phyloP scores from a whole-genome alignment of 345 rosid species.

The Balakata baccata region DNA sequence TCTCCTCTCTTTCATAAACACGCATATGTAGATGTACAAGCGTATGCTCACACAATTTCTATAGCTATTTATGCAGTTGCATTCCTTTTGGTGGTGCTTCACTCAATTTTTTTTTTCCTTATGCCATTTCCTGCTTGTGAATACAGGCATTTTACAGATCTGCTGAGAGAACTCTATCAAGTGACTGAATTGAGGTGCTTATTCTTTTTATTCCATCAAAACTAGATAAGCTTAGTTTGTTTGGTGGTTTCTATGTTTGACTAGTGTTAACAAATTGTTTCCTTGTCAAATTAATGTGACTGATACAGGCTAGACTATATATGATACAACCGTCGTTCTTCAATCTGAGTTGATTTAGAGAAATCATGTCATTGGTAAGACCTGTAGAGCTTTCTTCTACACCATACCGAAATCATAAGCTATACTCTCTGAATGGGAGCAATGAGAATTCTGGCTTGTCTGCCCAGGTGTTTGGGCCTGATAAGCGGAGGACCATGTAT shows the following conservation, averaged over 20 bases:
- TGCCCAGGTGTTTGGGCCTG: slow-evolving; percentile 43
- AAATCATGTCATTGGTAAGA: slow-evolving; percentile 63
- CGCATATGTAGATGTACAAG: not conserved
- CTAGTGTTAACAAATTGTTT: not conserved
- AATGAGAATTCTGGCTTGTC: slow-evolving; percentile 41
- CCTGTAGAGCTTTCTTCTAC: slow-evolving; percentile 55
- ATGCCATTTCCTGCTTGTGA: not conserved
- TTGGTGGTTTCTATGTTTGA: slow-evolving; percentile 2
- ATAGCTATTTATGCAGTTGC: not conserved
- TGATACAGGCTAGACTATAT: slow-evolving; percentile 27
- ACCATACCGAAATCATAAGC: slow-evolving; percentile 51
- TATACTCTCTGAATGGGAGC: slow-evolving; percentile 51
- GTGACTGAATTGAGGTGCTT: slow-evolving; percentile 5
- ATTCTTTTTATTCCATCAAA: not conserved
- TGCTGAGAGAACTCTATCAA: not conserved
- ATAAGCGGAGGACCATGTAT: slow-evolving; percentile 51
- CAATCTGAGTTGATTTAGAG: slow-evolving; percentile 20
- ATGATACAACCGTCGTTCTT: slow-evolving; percentile 5
- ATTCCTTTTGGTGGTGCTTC: not conserved
- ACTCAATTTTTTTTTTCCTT: not conserved
- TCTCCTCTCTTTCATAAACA: not conserved
- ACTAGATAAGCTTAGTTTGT: not conserved
- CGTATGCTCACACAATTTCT: not conserved
- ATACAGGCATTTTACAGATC: slow-evolving; percentile 13
- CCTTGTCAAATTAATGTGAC: not conserved